Evolutionary conservation across 2,329 filamentous ascomycete species (phyloP), one percentile per base, ranked within the genome.

Genomic region (Dactylellina drechsleri): DNA sequence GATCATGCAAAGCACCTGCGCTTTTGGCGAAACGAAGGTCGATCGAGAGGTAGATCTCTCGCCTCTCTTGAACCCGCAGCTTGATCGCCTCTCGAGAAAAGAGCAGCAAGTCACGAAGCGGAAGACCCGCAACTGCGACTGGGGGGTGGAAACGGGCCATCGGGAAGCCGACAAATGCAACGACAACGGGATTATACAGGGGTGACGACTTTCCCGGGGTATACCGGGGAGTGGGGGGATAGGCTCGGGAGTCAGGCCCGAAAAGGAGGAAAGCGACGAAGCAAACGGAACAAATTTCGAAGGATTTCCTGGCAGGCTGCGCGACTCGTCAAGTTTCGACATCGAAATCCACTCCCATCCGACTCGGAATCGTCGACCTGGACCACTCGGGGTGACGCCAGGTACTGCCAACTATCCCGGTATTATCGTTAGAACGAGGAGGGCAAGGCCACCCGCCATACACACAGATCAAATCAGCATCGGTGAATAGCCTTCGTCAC

Each of bases 231-330:
- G 31, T 31, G 60, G 47, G 26, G 26, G 26, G 26, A 7, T 7
- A 4, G 49, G 45, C 49, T 43, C 50, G 50, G 61, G 61, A 28
- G 53, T 40, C 60, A 73, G 54, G 61, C 68, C 68, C 61, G 68
- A 73, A 73, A 73, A 72, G 67, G 67, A 72, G 67, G 56, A 57
- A 47, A 23, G 59, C 26, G 26, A 28, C 67, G 67, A 72, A 72
- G 57, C 65, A 68, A 68, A 68, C 65, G 47, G 56, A 64, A 66
- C 68, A 73, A 73, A 73, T 54, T 65, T 60, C 54, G 36, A 28
- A 60, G 40, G 61, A 56, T 56, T 56, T 57, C 59, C 57, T 70
- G 56, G 57, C 57, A 41, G 57, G 45, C 67, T 60, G 68, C 26
- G 26, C 68, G 68, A 73, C 68, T 66, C 41, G 3, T 40, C 40